These are phyloP conservation scores for Avicennia marina DNA, from an alignment of 257 asterid species.

Conservation along the genomic window DNA sequence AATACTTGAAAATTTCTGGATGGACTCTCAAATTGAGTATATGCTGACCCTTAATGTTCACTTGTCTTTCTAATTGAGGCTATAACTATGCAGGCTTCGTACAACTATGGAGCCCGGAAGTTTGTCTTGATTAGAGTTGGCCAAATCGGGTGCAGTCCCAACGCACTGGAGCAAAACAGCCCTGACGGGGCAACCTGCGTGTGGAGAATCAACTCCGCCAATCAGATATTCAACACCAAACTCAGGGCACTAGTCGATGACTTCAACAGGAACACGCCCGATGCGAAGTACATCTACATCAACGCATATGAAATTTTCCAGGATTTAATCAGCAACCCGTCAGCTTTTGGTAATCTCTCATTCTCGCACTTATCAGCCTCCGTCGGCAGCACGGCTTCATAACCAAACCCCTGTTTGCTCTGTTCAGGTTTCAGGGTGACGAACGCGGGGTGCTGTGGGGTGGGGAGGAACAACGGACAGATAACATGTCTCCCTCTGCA, in stretches of 20 bases:
- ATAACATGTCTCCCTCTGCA: constrained; percentile 83
- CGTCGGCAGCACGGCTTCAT: not conserved
- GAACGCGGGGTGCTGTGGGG: constrained; percentile 86
- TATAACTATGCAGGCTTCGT: no score
- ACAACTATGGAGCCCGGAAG: constrained; percentile 71
- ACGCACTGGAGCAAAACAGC: constrained; percentile 82
- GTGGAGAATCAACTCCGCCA: constrained; percentile 51
- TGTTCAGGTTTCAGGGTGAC: constrained; percentile 63
- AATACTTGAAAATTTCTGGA: no score
- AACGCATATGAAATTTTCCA: constrained; percentile 74
- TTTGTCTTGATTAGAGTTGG: constrained; percentile 68
- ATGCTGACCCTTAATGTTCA: no score
- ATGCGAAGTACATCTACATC: constrained; percentile 64
- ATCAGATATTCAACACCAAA: constrained; percentile 55
- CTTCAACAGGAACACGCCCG: constrained; percentile 42
- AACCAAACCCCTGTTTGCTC: no score
- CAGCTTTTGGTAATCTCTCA: constrained; percentile 44
- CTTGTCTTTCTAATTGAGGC: no score
- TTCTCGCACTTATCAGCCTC: not conserved
- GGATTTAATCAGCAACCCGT: constrained; percentile 55
- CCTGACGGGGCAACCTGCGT: constrained; percentile 78
- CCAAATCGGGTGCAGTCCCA: constrained; percentile 93
- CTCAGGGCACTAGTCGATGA: constrained; percentile 52
- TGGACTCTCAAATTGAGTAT: no score
- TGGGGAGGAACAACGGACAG: constrained; percentile 88